Evolutionary conservation across 2,329 filamentous ascomycete species (phyloP).

Genomic region (Alternaria ethzedia): DNA sequence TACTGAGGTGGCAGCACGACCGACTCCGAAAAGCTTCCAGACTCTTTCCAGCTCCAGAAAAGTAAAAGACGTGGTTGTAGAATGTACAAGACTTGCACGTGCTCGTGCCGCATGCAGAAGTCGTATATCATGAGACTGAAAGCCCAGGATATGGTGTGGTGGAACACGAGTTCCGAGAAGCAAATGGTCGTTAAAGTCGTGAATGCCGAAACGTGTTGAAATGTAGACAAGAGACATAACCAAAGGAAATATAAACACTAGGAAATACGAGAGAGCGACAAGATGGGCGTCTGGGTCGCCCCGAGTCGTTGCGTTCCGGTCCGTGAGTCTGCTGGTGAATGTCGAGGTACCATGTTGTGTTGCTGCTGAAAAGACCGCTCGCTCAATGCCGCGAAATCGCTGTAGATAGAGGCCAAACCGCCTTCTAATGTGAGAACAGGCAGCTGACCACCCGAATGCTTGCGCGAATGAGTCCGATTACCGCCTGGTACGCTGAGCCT

Average conservation of each 20-base stretch:
- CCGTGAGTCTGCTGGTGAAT: slow-evolving; percentile 61
- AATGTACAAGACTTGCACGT: slow-evolving; percentile 47
- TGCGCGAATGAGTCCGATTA: slow-evolving; percentile 22
- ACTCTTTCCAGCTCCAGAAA: slow-evolving; percentile 28
- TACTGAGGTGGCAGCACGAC: slow-evolving; percentile 24
- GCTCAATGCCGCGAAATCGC: slow-evolving; percentile 27
- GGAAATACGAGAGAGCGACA: slow-evolving; percentile 30
- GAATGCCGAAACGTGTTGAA: slow-evolving; percentile 41
- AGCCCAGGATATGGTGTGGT: slow-evolving; percentile 36
- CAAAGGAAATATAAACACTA: slow-evolving; percentile 41
- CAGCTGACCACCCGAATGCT: slow-evolving; percentile 27
- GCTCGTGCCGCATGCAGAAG: slow-evolving; percentile 45
- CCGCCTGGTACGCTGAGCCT: slow-evolving; percentile 40
- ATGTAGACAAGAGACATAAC: slow-evolving; percentile 41
- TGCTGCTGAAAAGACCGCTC: slow-evolving; percentile 23
- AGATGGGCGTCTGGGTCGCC: slow-evolving; percentile 7
- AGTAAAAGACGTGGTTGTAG: slow-evolving; percentile 34
- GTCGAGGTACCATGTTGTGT: slow-evolving; percentile 16
- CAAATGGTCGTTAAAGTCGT: slow-evolving; percentile 46
- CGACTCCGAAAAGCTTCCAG: slow-evolving; percentile 20
- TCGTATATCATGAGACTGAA: slow-evolving; percentile 45
- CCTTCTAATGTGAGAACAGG: slow-evolving; percentile 34
- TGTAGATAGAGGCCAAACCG: slow-evolving; percentile 24
- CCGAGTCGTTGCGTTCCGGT: slow-evolving; percentile 36
- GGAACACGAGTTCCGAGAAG: slow-evolving; percentile 27